Evolutionary conservation across 441 rosid species (phyloP).

Genomic region (Erodium chrysanthum): DNA sequence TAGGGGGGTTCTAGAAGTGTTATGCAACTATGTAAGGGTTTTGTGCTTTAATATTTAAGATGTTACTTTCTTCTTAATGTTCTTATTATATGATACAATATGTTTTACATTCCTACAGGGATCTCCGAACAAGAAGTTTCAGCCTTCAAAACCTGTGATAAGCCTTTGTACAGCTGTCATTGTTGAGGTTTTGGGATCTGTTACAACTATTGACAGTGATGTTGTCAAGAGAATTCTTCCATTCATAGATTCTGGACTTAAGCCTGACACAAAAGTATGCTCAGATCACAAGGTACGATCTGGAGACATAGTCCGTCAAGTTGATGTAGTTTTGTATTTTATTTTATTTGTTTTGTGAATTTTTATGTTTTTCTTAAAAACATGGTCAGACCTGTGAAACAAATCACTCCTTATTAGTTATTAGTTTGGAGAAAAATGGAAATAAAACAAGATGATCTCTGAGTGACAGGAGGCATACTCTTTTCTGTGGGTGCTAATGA

Average conservation of each 20-base stretch:
- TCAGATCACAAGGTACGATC: constrained; percentile 72
- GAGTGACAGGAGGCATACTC: too few species aligned
- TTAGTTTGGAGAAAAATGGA: too few species aligned
- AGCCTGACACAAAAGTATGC: constrained; percentile 43
- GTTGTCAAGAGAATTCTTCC: constrained; percentile 71
- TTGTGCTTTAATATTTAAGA: neutral
- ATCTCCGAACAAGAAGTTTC: constrained; percentile 59
- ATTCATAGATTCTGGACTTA: constrained; percentile 71
- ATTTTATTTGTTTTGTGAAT: too few species aligned
- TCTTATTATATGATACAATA: constrained; percentile 12
- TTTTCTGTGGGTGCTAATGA: too few species aligned
- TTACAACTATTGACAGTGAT: constrained; percentile 48
- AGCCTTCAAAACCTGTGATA: constrained; percentile 51
- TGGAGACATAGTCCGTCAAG: neutral
- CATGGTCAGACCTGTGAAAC: too few species aligned
- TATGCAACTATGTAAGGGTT: constrained; percentile 77
- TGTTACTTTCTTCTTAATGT: constrained; percentile 9
- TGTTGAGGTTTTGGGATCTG: constrained; percentile 63
- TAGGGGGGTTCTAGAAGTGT: constrained; percentile 67
- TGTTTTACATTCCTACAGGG: constrained; percentile 38
- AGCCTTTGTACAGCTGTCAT: constrained; percentile 82
- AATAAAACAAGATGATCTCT: too few species aligned
- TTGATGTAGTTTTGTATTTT: neutral
- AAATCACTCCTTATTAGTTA: too few species aligned
- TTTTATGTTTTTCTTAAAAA: too few species aligned